These are phyloP conservation scores for Lipomyces spencermartinsiae DNA, from an alignment of 805 yeast genomes.

Conservation along the genomic window DNA sequence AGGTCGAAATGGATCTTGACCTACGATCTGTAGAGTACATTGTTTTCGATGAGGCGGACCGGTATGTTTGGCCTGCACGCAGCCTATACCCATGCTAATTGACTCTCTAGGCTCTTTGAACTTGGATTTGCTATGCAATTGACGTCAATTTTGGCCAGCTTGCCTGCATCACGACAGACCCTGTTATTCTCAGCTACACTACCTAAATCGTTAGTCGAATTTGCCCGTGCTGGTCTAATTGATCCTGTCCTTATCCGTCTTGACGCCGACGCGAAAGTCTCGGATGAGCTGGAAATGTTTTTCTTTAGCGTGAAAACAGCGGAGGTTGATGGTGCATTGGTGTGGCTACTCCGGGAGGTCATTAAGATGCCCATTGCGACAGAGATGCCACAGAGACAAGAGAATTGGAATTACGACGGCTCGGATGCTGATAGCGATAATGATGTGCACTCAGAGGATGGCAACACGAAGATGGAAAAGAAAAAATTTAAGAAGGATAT, in stretches of 20 bases:
- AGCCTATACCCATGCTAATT: neutral
- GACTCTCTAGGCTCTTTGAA: constrained; percentile 64
- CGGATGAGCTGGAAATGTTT: constrained; percentile 90
- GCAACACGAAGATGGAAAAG: constrained; percentile 40
- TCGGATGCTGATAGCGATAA: constrained; percentile 59
- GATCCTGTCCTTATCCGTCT: constrained; percentile 92
- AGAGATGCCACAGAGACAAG: constrained; percentile 72
- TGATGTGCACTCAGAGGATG: constrained; percentile 47
- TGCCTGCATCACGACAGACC: constrained; percentile 86
- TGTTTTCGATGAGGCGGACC: constrained; percentile 96
- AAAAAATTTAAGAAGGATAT: constrained; percentile 21
- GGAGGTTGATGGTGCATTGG: constrained; percentile 88
- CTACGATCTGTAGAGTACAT: constrained; percentile 83
- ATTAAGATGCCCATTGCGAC: constrained; percentile 71
- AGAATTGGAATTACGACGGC: constrained; percentile 32
- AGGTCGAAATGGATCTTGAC: constrained; percentile 92
- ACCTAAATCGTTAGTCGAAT: constrained; percentile 89
- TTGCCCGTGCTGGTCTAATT: constrained; percentile 94
- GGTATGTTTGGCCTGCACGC: constrained; percentile 46
- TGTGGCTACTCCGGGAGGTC: constrained; percentile 78
- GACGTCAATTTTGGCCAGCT: constrained; percentile 81
- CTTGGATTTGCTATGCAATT: constrained; percentile 95
- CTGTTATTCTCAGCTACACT: constrained; percentile 92
- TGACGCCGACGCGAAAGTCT: constrained; percentile 89
- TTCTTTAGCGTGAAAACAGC: constrained; percentile 79